Percentiles rank a stretch among this genome's conserved stretches.
Conservation (phyloP, 2,329 filamentous ascomycete species). For the Diaporthe batatas region DNA sequence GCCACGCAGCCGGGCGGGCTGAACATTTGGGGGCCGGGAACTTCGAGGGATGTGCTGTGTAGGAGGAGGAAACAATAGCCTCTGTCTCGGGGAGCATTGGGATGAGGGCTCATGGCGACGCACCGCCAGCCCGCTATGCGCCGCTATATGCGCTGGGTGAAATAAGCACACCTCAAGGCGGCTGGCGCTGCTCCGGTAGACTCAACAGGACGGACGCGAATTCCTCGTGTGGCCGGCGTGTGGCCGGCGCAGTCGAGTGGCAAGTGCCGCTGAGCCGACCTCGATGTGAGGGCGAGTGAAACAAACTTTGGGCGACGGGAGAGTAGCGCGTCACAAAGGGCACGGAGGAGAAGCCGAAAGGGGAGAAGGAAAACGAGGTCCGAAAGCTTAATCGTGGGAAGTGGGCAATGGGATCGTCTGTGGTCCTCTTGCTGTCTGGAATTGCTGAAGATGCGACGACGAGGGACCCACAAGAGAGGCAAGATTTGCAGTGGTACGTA, state of each 20-base stretch:
- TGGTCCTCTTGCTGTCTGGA: conserved; percentile 29
- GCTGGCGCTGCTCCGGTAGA: not conserved
- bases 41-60: conserved; percentile 16
- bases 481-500: conserved; percentile 25
- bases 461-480: conserved; percentile 23
- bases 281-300: conserved; percentile 17
- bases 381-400: conserved; percentile 36
- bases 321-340: conserved; percentile 30
- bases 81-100: not conserved
- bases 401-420: conserved; percentile 14
- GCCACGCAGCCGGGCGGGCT: not conserved
- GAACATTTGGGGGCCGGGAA: not conserved
- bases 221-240: not conserved
- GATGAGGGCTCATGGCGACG: not conserved
- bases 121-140: not conserved
- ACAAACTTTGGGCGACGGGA: conserved; percentile 33
- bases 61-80: no score
- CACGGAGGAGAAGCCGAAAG: conserved; percentile 27
- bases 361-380: conserved; percentile 32
- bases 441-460: conserved; percentile 29
- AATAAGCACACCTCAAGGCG: not conserved
- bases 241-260: not conserved
- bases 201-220: not conserved
- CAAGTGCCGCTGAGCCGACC: conserved; percentile 9
- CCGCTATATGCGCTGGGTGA: no score